These are phyloP conservation scores for Mycena albidolilacea DNA, from an alignment of 768 basidiomycete genomes.

Conservation along the genomic window DNA sequence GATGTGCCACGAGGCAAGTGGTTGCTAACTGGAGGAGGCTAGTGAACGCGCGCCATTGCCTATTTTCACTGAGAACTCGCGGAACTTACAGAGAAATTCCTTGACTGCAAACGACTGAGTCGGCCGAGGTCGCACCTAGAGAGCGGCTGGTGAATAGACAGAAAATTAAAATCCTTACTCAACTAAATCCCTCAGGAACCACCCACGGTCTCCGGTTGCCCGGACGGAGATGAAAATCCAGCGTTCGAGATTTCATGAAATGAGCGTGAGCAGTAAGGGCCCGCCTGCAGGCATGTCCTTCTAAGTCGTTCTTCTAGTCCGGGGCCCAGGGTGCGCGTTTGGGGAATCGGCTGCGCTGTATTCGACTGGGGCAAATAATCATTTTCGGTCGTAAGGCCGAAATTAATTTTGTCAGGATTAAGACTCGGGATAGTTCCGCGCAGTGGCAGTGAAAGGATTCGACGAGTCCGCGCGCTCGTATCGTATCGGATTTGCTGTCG, in stretches of 20 bases:
- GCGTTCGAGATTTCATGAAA: not conserved
- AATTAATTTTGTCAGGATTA: conserved; percentile 8
- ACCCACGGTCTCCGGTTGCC: conserved; percentile 7
- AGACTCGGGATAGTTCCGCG: not conserved
- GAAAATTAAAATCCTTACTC: not conserved
- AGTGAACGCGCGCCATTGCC: no score
- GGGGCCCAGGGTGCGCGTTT: not conserved
- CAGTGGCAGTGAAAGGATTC: not conserved
- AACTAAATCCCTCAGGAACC: not conserved
- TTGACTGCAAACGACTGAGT: no score
- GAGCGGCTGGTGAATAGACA: not conserved
- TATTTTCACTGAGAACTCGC: no score
- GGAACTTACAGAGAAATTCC: no score
- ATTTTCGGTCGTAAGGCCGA: not conserved
- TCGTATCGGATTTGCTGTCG: not conserved
- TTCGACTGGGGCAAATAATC: not conserved
- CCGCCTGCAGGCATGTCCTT: no score
- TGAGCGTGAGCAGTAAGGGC: not conserved
- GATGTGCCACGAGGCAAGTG: not conserved
- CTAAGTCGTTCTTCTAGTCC: no score
- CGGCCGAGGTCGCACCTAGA: no score
- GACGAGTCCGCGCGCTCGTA: not conserved
- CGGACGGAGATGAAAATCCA: not conserved
- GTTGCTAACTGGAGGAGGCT: not conserved
- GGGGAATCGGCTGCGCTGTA: not conserved